Evolutionary conservation across 768 basidiomycete genomes (phyloP).

Genomic region (Collybiopsis confluens): DNA sequence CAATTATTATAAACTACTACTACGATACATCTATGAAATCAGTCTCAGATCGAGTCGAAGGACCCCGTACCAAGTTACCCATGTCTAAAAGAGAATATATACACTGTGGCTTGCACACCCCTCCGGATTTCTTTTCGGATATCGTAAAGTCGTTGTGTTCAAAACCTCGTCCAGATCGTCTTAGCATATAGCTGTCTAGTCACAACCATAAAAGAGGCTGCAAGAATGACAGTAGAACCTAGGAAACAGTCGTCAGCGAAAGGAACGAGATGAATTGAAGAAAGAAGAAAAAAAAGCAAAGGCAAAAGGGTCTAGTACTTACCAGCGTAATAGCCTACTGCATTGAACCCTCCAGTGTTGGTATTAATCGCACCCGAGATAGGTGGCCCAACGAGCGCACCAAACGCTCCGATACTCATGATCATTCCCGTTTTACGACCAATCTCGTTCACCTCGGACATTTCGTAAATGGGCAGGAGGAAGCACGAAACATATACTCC

Average conservation of each 20-base stretch:
- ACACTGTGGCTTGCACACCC: too few species aligned
- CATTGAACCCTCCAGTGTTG: constrained; percentile 39
- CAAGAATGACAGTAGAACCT: constrained; percentile 9
- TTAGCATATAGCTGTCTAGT: constrained; percentile 8
- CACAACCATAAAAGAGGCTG: constrained; percentile 4
- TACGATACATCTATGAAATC: too few species aligned
- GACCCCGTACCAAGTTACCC: too few species aligned
- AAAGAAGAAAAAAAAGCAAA: background rate
- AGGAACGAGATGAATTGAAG: background rate
- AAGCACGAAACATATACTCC: constrained; percentile 48
- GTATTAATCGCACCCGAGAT: constrained; percentile 57
- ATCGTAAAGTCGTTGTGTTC: background rate
- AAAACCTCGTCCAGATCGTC: constrained; percentile 6
- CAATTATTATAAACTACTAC: too few species aligned
- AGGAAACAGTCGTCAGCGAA: background rate
- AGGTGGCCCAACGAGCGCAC: constrained; percentile 56
- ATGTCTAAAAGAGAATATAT: background rate
- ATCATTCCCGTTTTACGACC: constrained; percentile 56
- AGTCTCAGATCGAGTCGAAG: too few species aligned
- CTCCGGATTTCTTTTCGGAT: too few species aligned
- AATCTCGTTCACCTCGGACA: constrained; percentile 51
- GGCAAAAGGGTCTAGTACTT: too few species aligned
- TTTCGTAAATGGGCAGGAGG: constrained; percentile 39
- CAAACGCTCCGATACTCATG: constrained; percentile 46
- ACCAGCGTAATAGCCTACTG: constrained; percentile 51